Evolutionary conservation across 1,284 basidiomycete genomes (phyloP).

Genomic region (Xerocomus nothofagi): DNA sequence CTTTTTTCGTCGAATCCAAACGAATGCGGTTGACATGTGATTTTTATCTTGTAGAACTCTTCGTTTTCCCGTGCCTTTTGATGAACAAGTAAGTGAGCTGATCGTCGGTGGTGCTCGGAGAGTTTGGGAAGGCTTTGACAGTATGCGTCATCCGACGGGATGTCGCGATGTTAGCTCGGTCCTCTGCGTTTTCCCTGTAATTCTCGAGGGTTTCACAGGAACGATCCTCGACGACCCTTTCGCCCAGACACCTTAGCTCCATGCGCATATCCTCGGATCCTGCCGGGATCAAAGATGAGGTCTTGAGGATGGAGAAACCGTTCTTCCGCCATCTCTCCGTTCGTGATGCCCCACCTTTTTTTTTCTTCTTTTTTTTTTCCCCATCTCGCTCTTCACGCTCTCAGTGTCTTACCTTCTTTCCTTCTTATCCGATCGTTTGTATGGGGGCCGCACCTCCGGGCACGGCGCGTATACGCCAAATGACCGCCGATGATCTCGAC

Average conservation of each 20-base stretch:
- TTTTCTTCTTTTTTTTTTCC: not conserved
- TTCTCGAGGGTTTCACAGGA: not conserved
- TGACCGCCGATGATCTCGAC: not conserved
- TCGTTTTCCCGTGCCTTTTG: not conserved
- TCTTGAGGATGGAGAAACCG: not conserved
- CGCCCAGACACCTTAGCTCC: not conserved
- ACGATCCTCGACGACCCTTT: not conserved
- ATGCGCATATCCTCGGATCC: not conserved
- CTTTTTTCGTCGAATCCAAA: not conserved
- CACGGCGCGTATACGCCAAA: not conserved
- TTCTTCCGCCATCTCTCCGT: not conserved
- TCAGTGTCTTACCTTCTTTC: not conserved
- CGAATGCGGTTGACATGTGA: not conserved
- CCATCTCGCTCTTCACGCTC: not conserved
- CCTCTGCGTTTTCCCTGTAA: not conserved
- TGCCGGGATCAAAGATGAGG: not conserved
- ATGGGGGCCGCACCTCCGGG: not conserved
- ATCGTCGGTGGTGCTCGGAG: constrained; percentile 5
- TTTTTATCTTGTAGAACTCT: not conserved
- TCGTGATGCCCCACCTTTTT: not conserved
- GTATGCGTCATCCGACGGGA: not conserved
- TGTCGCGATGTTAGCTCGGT: constrained; percentile 6
- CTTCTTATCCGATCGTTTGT: constrained; percentile 3
- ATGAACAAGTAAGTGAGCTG: not conserved
- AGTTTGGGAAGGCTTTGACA: not conserved